Evolutionary conservation across 257 asterid species (phyloP).

Genomic region (Jaltomata sinuosa): DNA sequence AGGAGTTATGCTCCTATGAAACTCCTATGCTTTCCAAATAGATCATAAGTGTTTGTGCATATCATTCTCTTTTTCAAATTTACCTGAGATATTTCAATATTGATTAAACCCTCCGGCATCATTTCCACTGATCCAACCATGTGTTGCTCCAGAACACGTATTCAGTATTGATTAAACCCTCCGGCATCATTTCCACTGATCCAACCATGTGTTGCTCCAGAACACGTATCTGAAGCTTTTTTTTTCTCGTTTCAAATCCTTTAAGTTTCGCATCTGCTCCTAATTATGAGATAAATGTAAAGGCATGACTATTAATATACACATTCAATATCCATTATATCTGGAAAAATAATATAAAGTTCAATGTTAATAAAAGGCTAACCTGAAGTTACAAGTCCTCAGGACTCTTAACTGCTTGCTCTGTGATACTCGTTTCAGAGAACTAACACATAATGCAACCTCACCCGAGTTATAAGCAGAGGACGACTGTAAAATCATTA

Average conservation of each 20-base stretch:
- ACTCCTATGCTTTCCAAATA: background rate
- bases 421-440: constrained; percentile 59
- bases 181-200: too few species aligned
- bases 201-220: too few species aligned
- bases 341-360: background rate
- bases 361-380: background rate
- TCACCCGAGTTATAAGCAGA: constrained; percentile 39
- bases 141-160: constrained; percentile 67
- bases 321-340: background rate
- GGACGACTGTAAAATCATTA: background rate
- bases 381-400: constrained; percentile 48
- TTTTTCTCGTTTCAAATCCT: constrained; percentile 53
- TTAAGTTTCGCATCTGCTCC: constrained; percentile 53
- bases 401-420: constrained; percentile 49
- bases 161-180: too few species aligned
- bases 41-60: background rate
- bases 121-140: constrained; percentile 70
- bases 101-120: constrained; percentile 36
- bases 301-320: background rate
- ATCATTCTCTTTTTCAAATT: background rate
- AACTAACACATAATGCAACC: constrained; percentile 67
- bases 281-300: constrained; percentile 18
- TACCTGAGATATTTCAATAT: constrained; percentile 56
- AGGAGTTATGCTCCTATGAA: too few species aligned
- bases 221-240: constrained; percentile 54